phyloP scores from a whole-genome alignment of 176 grass and related monocot genomes.

The Cymbopogon citratus region DNA sequence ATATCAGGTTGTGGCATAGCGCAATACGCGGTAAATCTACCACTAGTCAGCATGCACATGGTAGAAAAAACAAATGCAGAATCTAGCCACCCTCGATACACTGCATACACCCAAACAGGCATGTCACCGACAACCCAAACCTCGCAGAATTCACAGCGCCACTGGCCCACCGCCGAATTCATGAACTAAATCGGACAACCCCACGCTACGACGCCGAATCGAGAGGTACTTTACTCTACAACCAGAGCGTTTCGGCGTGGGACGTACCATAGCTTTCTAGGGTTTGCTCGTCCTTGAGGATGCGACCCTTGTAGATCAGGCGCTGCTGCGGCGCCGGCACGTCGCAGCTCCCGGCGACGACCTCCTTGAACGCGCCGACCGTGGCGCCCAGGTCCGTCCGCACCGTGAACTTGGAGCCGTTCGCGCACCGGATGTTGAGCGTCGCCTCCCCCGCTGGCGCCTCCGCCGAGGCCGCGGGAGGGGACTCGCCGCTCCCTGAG shows the following conservation, averaged over 20 bases:
- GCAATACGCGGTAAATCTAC: not conserved
- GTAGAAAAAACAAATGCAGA: not conserved
- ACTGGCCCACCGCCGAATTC: not conserved
- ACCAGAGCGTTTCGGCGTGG: not conserved
- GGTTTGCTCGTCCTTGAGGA: conserved; percentile 94
- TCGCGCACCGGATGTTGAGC: conserved; percentile 71
- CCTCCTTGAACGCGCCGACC: conserved; percentile 65
- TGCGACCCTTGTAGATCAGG: conserved; percentile 95
- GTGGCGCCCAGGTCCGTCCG: conserved; percentile 46
- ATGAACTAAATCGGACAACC: not conserved
- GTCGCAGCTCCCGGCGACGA: conserved; percentile 62
- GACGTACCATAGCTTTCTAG: conserved; percentile 84
- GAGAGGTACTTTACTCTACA: not conserved
- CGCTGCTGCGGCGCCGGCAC: conserved; percentile 89
- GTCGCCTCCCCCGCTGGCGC: conserved; percentile 19
- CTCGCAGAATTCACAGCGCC: not conserved
- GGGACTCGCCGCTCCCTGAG: conserved; percentile 25
- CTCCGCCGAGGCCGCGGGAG: conserved; percentile 1
- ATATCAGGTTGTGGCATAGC: not conserved
- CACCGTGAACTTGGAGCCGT: conserved; percentile 76
- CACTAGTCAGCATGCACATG: not conserved
- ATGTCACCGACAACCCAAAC: not conserved
- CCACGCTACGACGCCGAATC: not conserved
- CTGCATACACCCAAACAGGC: not conserved
- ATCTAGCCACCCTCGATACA: not conserved